phyloP scores from a whole-genome alignment of 2,329 filamentous ascomycete genomes.

The Periconia sp. region DNA sequence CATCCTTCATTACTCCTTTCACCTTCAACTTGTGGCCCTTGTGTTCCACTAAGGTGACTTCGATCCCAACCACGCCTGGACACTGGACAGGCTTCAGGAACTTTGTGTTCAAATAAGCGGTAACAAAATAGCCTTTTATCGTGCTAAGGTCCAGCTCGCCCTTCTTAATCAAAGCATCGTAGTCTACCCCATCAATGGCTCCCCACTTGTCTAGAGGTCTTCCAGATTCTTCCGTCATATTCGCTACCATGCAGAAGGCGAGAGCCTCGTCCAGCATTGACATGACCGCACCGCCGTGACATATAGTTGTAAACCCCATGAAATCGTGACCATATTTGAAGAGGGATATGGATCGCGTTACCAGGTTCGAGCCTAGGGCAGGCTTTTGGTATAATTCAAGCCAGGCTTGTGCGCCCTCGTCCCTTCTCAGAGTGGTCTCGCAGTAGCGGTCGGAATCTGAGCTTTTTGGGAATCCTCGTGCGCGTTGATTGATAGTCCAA shows the following conservation, averaged over 20 bases:
- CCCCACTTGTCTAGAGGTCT: constrained; percentile 11
- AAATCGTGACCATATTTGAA: constrained; percentile 40
- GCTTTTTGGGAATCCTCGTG: constrained; percentile 12
- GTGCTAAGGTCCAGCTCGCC: constrained; percentile 16
- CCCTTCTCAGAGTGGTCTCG: constrained; percentile 19
- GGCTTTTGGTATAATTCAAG: constrained; percentile 29
- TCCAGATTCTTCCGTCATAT: constrained; percentile 13
- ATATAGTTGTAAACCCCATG: constrained; percentile 70
- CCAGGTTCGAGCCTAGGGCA: constrained; percentile 11
- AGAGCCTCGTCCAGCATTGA: constrained; percentile 70
- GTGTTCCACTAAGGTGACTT: constrained; percentile 26
- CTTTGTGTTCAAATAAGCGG: constrained; percentile 26
- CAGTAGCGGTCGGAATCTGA: constrained; percentile 21
- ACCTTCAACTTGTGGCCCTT: constrained; percentile 27
- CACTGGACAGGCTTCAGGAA: constrained; percentile 29
- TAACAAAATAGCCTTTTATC: constrained; percentile 26
- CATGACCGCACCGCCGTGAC: constrained; percentile 72
- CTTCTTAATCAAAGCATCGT: constrained; percentile 9
- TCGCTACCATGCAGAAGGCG: constrained; percentile 22
- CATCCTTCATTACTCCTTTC: constrained; percentile 30
- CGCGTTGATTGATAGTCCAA: constrained; percentile 22
- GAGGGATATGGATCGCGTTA: constrained; percentile 22
- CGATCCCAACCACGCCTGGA: constrained; percentile 31
- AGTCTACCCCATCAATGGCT: constrained; percentile 1
- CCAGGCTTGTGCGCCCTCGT: constrained; percentile 26